Conservation (phyloP, 345 rosid species). For the Gossypium longicalyx region DNA sequence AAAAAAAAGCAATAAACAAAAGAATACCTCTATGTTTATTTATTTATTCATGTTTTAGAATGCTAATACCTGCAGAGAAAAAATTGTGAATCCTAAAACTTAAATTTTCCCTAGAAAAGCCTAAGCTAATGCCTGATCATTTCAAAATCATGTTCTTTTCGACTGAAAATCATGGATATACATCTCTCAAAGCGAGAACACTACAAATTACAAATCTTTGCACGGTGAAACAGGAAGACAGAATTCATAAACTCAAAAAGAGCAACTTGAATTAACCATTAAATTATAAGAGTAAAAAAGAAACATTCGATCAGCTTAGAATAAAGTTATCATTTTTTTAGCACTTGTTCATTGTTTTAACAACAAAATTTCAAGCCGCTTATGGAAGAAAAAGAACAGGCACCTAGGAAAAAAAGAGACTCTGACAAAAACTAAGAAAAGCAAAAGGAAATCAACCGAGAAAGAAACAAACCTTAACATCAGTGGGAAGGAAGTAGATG, state of each 20-base stretch:
- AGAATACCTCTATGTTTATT: background rate
- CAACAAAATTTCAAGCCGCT: background rate
- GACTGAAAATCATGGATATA: background rate
- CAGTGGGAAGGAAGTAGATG: constrained; percentile 62
- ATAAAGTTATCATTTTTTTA: background rate
- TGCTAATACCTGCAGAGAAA: background rate
- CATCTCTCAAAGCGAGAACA: background rate
- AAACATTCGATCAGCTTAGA: background rate
- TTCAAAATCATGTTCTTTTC: background rate
- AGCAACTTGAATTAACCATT: background rate
- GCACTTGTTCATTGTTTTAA: background rate
- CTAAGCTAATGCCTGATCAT: background rate
- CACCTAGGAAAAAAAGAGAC: background rate
- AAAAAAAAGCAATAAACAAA: background rate
- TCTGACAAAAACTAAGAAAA: constrained; percentile 4
- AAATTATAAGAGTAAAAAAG: background rate
- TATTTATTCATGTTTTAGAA: background rate
- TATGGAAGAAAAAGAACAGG: background rate
- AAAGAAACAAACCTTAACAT: constrained; percentile 54
- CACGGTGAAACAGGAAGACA: background rate
- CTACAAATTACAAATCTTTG: background rate
- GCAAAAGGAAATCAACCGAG: background rate
- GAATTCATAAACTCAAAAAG: background rate
- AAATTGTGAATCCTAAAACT: background rate
- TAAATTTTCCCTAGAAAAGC: background rate